Base-by-base conservation (phyloP, 2,329 filamentous ascomycete species). In the Fusarium coffeatum region DNA sequence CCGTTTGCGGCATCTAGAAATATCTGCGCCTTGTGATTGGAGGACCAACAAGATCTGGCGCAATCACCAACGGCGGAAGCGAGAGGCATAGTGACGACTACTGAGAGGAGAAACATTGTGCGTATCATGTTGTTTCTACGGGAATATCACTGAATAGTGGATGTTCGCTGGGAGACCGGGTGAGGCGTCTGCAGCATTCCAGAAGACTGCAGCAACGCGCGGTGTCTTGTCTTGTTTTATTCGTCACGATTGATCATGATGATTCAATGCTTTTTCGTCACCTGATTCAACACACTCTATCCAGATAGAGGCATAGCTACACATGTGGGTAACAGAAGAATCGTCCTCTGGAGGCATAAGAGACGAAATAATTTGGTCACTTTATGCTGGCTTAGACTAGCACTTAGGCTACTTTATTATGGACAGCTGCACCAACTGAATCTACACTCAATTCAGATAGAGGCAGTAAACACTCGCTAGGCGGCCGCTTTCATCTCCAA, bases 131-230 rank as follows among this genome's bases (percentile, higher is more conserved):
- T 15, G 32, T 46, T 66, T 41, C n/a, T 42, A 41, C 40, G 41
- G 59, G 47, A 65, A 37, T 59, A 55, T 25, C 49, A 43, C 34
- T 22, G 5, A 34, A 15, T 25, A 28, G 40, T 23, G 23, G 20
- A 49, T 97, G 63, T 62, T 61, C 45, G n/a, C 64, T 62, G 16
- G 63, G 62, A 48, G 49, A 51, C 49, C 55, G 56, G 63, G 27
- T 48, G 20, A 43, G 56, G 45, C 41, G 23, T 2, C 27, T 27
- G 40, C 22, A 50, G 13, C 64, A 66, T 66, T 66, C 56, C 56
- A 67, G 32, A 49, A 12, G 15, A 25, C 22, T 20, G 45, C 64
- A 66, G 27, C 41, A 43, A 40, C 25, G 34, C 46, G 20, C 20
- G 54, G 34, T 59, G 25, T 34, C 20, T 30, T 41, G 32, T 30